These are phyloP conservation scores for Zea luxurians DNA, from an alignment of 176 grass and related monocot genomes.

Conservation along the genomic window DNA sequence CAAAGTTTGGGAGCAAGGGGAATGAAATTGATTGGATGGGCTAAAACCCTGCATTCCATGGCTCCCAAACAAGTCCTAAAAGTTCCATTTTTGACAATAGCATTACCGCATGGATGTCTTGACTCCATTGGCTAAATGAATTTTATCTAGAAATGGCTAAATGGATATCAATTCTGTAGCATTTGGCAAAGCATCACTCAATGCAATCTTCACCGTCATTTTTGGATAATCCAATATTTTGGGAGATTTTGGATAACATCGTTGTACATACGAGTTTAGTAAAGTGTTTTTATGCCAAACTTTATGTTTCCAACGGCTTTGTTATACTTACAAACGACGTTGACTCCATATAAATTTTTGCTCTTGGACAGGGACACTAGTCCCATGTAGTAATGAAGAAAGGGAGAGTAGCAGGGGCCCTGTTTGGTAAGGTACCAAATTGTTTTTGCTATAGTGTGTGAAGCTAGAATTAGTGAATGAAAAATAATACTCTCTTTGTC, in stretches of 20 bases:
- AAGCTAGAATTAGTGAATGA: no score
- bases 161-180: not conserved
- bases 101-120: not conserved
- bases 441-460: no score
- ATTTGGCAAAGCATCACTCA: not conserved
- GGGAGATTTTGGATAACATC: not conserved
- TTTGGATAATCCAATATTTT: not conserved
- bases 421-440: no score
- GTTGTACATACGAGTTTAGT: not conserved
- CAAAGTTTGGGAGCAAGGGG: no score
- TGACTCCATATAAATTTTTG: no score
- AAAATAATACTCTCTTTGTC: no score
- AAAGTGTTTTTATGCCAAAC: not conserved
- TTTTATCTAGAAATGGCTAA: not conserved
- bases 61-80: not conserved
- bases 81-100: conserved; percentile 15
- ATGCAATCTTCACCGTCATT: not conserved
- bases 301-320: not conserved
- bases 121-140: not conserved
- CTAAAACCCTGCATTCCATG: no score
- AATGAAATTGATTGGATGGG: no score
- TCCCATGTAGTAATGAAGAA: no score
- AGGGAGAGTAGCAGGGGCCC: no score
- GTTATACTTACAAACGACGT: not conserved
- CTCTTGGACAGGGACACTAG: no score